These are phyloP conservation scores for Allantophomopsis cytisporea DNA, from an alignment of 2,329 filamentous ascomycete genomes.

Conservation along the genomic window DNA sequence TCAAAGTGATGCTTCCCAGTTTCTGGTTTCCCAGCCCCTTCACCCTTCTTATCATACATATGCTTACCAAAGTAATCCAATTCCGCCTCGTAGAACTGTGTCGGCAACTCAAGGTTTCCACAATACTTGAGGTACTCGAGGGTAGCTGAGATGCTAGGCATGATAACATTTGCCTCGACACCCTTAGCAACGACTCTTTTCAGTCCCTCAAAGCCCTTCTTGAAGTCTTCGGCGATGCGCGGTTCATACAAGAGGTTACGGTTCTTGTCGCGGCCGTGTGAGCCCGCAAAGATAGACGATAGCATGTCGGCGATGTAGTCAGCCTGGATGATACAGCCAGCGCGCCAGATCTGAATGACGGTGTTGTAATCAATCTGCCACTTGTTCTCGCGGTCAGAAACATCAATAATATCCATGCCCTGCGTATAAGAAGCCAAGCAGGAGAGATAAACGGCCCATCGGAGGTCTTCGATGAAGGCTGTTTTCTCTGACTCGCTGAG, in stretches of 20 bases:
- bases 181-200: slow-evolving; percentile 41
- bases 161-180: slow-evolving; percentile 40
- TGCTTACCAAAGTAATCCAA: slow-evolving; percentile 60
- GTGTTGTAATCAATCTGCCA: slow-evolving; percentile 42
- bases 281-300: slow-evolving; percentile 24
- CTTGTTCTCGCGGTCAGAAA: slow-evolving; percentile 38
- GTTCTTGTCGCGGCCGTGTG: slow-evolving; percentile 20
- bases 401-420: slow-evolving; percentile 49
- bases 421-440: slow-evolving; percentile 52
- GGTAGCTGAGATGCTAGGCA: slow-evolving; percentile 45
- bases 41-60: slow-evolving; percentile 45
- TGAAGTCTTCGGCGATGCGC: slow-evolving; percentile 37
- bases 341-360: slow-evolving; percentile 50
- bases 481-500: slow-evolving; percentile 20
- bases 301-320: slow-evolving; percentile 51
- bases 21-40: slow-evolving; percentile 31
- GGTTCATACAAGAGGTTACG: slow-evolving; percentile 30
- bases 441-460: slow-evolving; percentile 44
- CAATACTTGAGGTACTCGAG: slow-evolving; percentile 56
- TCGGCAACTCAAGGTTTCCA: slow-evolving; percentile 44
- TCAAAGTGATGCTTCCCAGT: slow-evolving; percentile 51
- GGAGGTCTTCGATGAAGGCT: slow-evolving; percentile 40
- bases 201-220: slow-evolving; percentile 31
- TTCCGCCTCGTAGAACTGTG: slow-evolving; percentile 57
- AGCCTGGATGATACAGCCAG: slow-evolving; percentile 57